Conservation (phyloP, 768 basidiomycete species). For the Rhodotorula kratochvilovae region DNA sequence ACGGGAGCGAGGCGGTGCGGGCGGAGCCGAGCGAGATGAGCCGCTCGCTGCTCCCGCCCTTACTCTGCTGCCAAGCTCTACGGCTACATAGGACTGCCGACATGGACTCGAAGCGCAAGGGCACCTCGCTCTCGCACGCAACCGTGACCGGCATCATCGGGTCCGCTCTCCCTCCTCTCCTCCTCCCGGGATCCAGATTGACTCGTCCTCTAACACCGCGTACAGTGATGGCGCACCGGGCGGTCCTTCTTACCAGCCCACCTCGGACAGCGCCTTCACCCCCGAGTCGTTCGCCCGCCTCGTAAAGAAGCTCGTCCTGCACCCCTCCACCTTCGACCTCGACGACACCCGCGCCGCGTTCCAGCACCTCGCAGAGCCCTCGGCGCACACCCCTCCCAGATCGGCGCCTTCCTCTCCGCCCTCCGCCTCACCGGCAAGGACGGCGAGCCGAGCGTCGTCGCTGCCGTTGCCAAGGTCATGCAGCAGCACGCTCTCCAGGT, state of each 20-base stretch:
- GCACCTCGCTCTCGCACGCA: background rate
- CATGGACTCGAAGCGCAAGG: background rate
- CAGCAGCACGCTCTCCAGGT: slow-evolving; percentile 64
- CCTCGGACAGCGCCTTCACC: slow-evolving; percentile 45
- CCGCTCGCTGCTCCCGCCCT: background rate
- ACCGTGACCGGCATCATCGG: slow-evolving; percentile 17
- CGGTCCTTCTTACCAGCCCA: background rate
- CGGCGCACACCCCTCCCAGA: slow-evolving; percentile 63
- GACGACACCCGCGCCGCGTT: slow-evolving; percentile 70
- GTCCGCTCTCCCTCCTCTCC: slow-evolving; percentile 4
- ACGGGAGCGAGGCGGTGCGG: too few species aligned
- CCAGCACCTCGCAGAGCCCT: slow-evolving; percentile 52
- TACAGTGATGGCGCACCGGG: background rate
- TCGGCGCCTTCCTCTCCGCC: slow-evolving; percentile 84
- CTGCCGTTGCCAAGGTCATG: slow-evolving; percentile 71
- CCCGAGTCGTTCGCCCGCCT: slow-evolving; percentile 76
- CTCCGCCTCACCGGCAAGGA: slow-evolving; percentile 76
- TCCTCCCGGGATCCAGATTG: background rate
- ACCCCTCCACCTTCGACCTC: slow-evolving; percentile 49
- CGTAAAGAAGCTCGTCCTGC: slow-evolving; percentile 61
- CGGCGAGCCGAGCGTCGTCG: slow-evolving; percentile 66
- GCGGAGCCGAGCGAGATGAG: background rate
- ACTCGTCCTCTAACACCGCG: background rate
- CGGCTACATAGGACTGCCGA: background rate
- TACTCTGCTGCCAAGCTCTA: background rate